Base-by-base conservation (phyloP, 2,329 filamentous ascomycete genomes). In the Botrytis porri region DNA sequence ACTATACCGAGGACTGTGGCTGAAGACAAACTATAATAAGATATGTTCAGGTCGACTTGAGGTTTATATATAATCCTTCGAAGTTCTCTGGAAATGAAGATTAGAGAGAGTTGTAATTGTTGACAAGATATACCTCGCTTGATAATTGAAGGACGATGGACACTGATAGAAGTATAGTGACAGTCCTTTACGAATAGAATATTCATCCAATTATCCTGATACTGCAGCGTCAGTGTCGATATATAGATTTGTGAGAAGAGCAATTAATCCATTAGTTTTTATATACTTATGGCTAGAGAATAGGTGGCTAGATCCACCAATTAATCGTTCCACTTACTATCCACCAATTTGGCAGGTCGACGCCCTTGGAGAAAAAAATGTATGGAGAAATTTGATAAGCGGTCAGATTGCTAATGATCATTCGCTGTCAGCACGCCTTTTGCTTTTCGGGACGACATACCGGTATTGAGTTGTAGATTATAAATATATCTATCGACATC, bases 361-460 rank as follows among this genome's bases (percentile, higher is more conserved):
- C 51, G 25, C 51, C 5, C 10, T 29, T 54, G 6, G 25, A 45
- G 6, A n/a, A 29, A 29, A 29, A 54, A 54, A n/a, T 54, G n/a
- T 54, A 54, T 54, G 51, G 51, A 54, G 51, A 60, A 35, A 64
- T 32, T 37, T n/a, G 41, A 66, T 51, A 65, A 65, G 41, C 43
- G 63, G 22, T 48, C 41, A 65, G 63, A 51, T 65, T 65, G 29
- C 1, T 62, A n/a, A 39, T n/a, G 22, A 37, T 41, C 18, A 62
- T 39, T 51, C 43, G 43, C 63, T 37, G 29, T 48, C 43, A 65
- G 22, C 43, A 37, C 63, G 43, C 43, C 63, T 32, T 57, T 65
- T 14, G 32, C n/a, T 65, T 65, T 51, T 25, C 25, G 14, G 37
- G 37, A 29, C 37, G 60, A 41, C 60, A 29, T n/a, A 39, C 18